These are phyloP conservation scores for Diplodia mutila DNA, from an alignment of 2,329 filamentous ascomycete species.

Conservation along the genomic window DNA sequence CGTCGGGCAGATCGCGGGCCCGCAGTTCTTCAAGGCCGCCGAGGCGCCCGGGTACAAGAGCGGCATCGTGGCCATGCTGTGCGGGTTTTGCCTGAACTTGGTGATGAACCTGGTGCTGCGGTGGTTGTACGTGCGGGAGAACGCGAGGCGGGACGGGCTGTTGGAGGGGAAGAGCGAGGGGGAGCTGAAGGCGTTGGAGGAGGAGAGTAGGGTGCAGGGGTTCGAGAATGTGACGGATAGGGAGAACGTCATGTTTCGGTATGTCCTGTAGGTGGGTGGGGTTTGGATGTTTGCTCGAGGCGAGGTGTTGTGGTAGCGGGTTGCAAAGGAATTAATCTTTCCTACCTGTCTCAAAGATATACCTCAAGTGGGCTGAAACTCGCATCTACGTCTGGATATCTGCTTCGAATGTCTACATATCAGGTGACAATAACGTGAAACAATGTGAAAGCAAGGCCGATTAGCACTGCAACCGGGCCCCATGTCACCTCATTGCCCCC, in stretches of 20 bases:
- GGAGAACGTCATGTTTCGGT: slow-evolving; percentile 31
- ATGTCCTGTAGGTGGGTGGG: slow-evolving; percentile 29
- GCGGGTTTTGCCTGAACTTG: slow-evolving; percentile 57
- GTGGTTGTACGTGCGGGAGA: slow-evolving; percentile 57
- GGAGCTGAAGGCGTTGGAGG: slow-evolving; percentile 48
- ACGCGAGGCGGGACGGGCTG: slow-evolving; percentile 62
- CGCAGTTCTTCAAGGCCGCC: slow-evolving; percentile 64
- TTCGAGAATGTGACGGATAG: slow-evolving; percentile 32
- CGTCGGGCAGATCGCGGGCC: slow-evolving; percentile 68
- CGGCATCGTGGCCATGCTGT: slow-evolving; percentile 64
- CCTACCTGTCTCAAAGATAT: too few species aligned
- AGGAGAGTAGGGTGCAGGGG: slow-evolving; percentile 36
- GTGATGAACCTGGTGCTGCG: slow-evolving; percentile 53
- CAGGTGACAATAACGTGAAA: too few species aligned
- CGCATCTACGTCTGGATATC: too few species aligned
- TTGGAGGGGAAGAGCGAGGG: slow-evolving; percentile 65
- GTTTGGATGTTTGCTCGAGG: too few species aligned
- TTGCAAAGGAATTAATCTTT: too few species aligned
- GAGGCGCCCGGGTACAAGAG: slow-evolving; percentile 62
- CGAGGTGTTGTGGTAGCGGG: not conserved
- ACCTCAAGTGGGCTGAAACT: too few species aligned
- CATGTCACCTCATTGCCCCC: too few species aligned
- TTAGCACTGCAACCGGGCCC: too few species aligned
- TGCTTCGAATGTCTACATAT: too few species aligned
- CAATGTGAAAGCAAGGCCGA: too few species aligned